phyloP scores from a whole-genome alignment of 1,139 yeast genomes.

The Scheffersomyces illinoinensis region DNA sequence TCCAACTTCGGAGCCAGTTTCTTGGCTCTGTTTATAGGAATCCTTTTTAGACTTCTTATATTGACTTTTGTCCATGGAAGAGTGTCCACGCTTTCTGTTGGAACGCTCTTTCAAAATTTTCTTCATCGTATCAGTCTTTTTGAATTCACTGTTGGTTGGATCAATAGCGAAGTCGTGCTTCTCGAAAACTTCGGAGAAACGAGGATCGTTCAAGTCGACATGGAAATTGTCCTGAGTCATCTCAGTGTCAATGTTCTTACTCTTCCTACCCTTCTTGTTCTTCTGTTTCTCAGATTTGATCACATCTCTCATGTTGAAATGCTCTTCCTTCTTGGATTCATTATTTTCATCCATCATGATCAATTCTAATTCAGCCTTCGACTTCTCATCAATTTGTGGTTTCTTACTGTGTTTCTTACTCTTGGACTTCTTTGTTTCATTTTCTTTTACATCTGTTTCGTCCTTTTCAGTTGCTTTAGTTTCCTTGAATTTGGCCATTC shows the following conservation, averaged over 20 bases:
- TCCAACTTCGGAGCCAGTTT: constrained; percentile 11
- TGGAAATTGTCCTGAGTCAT: constrained; percentile 63
- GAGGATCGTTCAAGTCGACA: constrained; percentile 72
- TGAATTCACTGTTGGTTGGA: constrained; percentile 85
- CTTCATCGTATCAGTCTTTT: constrained; percentile 85
- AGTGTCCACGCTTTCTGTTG: constrained; percentile 41
- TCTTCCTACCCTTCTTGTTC: constrained; percentile 53
- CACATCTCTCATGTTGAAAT: constrained; percentile 80
- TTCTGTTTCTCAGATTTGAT: constrained; percentile 69
- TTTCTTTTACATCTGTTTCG: constrained; percentile 12
- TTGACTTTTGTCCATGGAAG: constrained; percentile 5
- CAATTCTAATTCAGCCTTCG: constrained; percentile 72
- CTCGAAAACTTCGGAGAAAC: constrained; percentile 87
- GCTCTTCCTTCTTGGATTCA: constrained; percentile 48
- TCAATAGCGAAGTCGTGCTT: constrained; percentile 90
- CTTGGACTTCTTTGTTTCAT: constrained; percentile 15
- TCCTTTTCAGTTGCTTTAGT: constrained; percentile 46
- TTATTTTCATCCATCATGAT: constrained; percentile 70
- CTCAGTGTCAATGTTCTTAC: constrained; percentile 42
- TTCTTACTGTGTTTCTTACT: constrained; percentile 12
- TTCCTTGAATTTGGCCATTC: constrained; percentile 73
- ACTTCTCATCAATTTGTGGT: constrained; percentile 36
- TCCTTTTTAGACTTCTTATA: constrained; percentile 16
- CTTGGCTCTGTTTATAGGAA: constrained; percentile 1
- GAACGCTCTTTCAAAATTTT: constrained; percentile 74